Evolutionary conservation across 228 moss, liverwort and hornwort genomes (phyloP), one percentile per base, ranked within the genome.

Genomic region (Sphagnum magellanicum): DNA sequence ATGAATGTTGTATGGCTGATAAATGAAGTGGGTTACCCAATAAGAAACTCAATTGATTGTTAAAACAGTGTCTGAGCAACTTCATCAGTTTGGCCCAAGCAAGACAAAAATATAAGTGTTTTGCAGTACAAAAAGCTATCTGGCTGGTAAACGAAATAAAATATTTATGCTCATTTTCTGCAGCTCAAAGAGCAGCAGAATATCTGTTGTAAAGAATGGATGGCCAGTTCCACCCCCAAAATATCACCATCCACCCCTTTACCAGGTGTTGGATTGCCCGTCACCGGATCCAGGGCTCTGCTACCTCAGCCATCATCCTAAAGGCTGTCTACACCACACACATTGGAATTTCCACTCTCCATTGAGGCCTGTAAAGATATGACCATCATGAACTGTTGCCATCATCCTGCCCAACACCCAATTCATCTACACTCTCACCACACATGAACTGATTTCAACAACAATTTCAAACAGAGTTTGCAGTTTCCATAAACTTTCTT

Each of bases 121-220:
- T 32, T 32, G 32, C 32, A 32, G 32, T 32, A 32, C 32, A 32
- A 32, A 32, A 32, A 32, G 32, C 32, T 32, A 32, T 32, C 3
- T 1, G 32, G 32, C 32, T 32, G 12, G 55, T 55, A 55, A 8
- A 55, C 12, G 1, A 12, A 55, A 12, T 8, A 3, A 55, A 55
- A 55, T 8, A 55, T 8, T 55, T 52, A 71, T 10, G 67, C 94
- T 81, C 83, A 95, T 92, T 95, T 77, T 95, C 95, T 57, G 95
- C 92, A 55, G 95, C 95, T 68, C 95, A 88, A 63, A 95, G 87
- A 50, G 95, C 95, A 32, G 95, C 95, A 66, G 92, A 92, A 63
- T 95, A 65, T 95, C 95, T 16, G 95, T 95, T 13, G 95, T 95
- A 84, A 95, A 95, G 78, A 95, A 95, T 12, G 92, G 92, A 66